Percentiles rank a stretch among this genome's conserved stretches.
Evolutionary conservation across 306 rosid genomes (phyloP).

Genomic region (Casuarina glauca): DNA sequence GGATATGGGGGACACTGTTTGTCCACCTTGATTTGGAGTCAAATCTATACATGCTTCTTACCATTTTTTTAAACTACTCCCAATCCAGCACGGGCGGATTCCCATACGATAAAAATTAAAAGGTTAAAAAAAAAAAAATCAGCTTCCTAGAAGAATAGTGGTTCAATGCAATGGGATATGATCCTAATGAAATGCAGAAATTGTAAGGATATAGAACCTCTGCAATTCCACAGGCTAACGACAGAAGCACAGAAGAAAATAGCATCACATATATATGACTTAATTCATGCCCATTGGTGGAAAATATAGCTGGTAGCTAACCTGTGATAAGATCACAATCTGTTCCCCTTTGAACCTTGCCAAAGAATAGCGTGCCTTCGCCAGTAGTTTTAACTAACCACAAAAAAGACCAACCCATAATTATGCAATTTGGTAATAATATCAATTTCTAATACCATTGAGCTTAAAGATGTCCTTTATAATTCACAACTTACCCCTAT

Average conservation of each 20-base stretch:
- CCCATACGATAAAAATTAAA: neutral
- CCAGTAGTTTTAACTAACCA: constrained; percentile 76
- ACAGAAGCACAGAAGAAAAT: constrained; percentile 1
- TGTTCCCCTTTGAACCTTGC: constrained; percentile 92
- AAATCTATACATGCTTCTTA: neutral
- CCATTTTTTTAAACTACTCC: neutral
- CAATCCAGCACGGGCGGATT: neutral
- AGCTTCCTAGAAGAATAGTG: neutral
- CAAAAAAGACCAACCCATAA: constrained; percentile 8
- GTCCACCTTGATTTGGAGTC: neutral
- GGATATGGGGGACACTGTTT: neutral
- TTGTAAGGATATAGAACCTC: neutral
- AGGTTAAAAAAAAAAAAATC: neutral
- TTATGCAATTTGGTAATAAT: constrained; percentile 2
- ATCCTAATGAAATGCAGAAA: neutral
- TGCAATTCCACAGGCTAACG: neutral
- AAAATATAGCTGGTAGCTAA: constrained; percentile 38
- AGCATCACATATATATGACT: neutral
- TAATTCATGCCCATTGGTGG: constrained; percentile 20
- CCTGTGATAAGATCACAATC: constrained; percentile 93
- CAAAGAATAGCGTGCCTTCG: constrained; percentile 85
- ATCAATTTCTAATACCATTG: constrained; percentile 17
- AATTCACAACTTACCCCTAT: constrained; percentile 69
- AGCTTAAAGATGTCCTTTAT: constrained; percentile 4
- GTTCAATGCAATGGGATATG: neutral